phyloP scores from a whole-genome alignment of 2,329 filamentous ascomycete species.

The Penicillium sp. region DNA sequence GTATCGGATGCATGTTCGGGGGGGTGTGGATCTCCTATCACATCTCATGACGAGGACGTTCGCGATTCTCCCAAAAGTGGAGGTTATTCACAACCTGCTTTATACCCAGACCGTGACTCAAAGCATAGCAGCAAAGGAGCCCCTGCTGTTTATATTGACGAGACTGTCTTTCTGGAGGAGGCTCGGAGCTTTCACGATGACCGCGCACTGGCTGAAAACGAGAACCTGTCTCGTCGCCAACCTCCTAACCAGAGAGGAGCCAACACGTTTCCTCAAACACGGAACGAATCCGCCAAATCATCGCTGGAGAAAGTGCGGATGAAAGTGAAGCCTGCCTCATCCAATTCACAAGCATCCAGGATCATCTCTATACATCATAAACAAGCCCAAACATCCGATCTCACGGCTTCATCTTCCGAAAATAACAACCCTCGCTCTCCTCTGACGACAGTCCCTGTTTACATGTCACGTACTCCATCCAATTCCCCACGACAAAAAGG shows the following conservation, averaged over 20 bases:
- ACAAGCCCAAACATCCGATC: background rate
- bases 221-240: slow-evolving; percentile 21
- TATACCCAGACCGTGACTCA: background rate
- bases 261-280: background rate
- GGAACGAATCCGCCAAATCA: background rate
- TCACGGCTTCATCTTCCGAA: background rate
- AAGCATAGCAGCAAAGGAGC: background rate
- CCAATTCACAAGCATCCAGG: background rate
- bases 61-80: background rate
- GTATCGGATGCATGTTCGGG: slow-evolving; percentile 1
- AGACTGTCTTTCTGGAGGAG: background rate
- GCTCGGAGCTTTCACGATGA: background rate
- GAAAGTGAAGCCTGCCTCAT: background rate
- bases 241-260: slow-evolving; percentile 5
- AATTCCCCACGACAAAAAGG: background rate
- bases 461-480: slow-evolving; percentile 9
- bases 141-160: slow-evolving; percentile 24
- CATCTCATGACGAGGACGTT: background rate
- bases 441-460: slow-evolving; percentile 27
- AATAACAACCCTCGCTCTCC: slow-evolving; percentile 16
- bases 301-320: background rate
- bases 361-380: background rate
- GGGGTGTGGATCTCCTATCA: background rate
- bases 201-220: slow-evolving; percentile 18
- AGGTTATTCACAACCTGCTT: background rate